These are phyloP conservation scores for Penicillium corylophilum DNA, from an alignment of 2,329 filamentous ascomycete species.

Conservation along the genomic window DNA sequence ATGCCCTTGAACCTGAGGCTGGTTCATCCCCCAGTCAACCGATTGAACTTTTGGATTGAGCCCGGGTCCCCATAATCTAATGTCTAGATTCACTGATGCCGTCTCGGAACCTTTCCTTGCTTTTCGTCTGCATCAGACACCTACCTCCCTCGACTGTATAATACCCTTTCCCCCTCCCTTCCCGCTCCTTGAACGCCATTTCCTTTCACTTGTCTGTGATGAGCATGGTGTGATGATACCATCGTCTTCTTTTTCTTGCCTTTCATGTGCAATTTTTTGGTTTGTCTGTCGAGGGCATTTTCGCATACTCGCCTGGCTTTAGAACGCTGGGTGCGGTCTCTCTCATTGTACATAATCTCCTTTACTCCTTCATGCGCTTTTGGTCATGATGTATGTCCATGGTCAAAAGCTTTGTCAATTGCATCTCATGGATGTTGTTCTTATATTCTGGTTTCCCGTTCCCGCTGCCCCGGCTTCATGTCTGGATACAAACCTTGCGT, in stretches of 20 bases:
- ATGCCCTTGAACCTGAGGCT: conserved; percentile 17
- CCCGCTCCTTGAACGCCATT: conserved; percentile 9
- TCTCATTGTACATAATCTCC: conserved; percentile 32
- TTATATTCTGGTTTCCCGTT: neutral
- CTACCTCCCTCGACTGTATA: conserved; percentile 25
- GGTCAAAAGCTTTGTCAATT: conserved; percentile 21
- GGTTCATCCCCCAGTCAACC: conserved; percentile 24
- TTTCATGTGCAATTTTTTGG: conserved; percentile 5
- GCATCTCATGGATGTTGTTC: conserved; percentile 21
- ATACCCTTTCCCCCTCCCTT: conserved; percentile 17
- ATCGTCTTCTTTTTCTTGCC: conserved; percentile 12
- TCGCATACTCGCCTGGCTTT: conserved; percentile 14
- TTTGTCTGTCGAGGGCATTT: conserved; percentile 14
- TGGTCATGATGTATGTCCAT: conserved; percentile 15
- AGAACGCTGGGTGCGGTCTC: conserved; percentile 6
- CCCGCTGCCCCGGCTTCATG: no score
- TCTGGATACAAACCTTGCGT: neutral
- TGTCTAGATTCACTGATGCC: conserved; percentile 33
- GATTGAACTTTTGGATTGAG: conserved; percentile 27
- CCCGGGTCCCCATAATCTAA: conserved; percentile 28
- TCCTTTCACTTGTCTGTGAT: conserved; percentile 16
- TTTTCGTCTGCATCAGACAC: conserved; percentile 10
- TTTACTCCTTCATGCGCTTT: conserved; percentile 9
- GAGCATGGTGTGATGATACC: conserved; percentile 29
- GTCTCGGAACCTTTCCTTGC: conserved; percentile 26